A percentile compares a stretch with the other conserved stretches of the same genome.
These are phyloP conservation scores for Thermomucor indicae-seudaticae DNA, from an alignment of 371 early-diverging fungal genomes.

Conservation along the genomic window DNA sequence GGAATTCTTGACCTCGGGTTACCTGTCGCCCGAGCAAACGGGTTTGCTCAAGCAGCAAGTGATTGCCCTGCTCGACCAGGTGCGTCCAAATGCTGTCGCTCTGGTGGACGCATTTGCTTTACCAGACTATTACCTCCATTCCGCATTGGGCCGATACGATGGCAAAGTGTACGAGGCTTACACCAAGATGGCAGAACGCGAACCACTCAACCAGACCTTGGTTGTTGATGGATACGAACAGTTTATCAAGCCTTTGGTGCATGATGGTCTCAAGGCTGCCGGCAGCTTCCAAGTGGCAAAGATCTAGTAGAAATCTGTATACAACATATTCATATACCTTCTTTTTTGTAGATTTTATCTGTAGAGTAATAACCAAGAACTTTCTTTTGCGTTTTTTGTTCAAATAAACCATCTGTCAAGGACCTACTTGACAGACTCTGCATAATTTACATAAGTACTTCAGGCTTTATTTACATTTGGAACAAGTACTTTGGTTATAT, in stretches of 20 bases:
- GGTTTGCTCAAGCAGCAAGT: slow-evolving; percentile 46
- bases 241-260: slow-evolving; percentile 50
- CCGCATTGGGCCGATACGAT: slow-evolving; percentile 71
- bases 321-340: too few relatives aligned
- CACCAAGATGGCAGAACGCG: slow-evolving; percentile 63
- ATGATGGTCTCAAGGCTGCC: slow-evolving; percentile 11
- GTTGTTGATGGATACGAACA: slow-evolving; percentile 56
- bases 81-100: slow-evolving; percentile 69
- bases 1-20: slow-evolving; percentile 58
- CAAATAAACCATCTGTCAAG: too few relatives aligned
- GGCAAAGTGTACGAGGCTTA: slow-evolving; percentile 75
- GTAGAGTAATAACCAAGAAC: too few relatives aligned
- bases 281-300: slow-evolving; percentile 1
- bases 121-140: slow-evolving; percentile 73
- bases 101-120: slow-evolving; percentile 78
- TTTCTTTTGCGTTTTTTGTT: too few relatives aligned
- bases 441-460: too few relatives aligned
- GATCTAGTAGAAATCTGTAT: too few relatives aligned
- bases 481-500: too few relatives aligned
- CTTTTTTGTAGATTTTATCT: too few relatives aligned
- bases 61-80: slow-evolving; percentile 42
- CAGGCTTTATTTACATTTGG: too few relatives aligned
- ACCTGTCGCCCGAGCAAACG: slow-evolving; percentile 44
- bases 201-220: slow-evolving; percentile 61
- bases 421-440: too few relatives aligned